phyloP scores from a whole-genome alignment of 208 protist species.

The Leishmania martiniquensis region DNA sequence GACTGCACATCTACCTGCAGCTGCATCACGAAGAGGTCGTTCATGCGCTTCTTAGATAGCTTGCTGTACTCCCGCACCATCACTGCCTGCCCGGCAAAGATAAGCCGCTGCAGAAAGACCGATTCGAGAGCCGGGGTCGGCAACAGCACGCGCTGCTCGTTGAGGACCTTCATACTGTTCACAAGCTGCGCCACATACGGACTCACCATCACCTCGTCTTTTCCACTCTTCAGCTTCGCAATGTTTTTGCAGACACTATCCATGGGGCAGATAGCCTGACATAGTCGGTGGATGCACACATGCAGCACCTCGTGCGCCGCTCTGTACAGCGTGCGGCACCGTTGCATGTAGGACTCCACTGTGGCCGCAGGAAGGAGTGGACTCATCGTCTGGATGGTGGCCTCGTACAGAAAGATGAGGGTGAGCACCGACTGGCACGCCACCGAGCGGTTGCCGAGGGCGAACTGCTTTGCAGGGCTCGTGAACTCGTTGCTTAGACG shows the following conservation, averaged over 20 bases:
- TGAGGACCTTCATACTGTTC: conserved; percentile 44
- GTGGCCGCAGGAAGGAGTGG: conserved; percentile 56
- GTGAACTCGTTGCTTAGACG: conserved; percentile 54
- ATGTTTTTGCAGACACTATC: conserved; percentile 55
- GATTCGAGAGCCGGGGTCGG: conserved; percentile 67
- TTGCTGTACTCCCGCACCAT: conserved; percentile 81
- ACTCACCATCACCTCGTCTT: conserved; percentile 68
- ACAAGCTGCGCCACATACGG: conserved; percentile 66
- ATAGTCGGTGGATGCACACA: conserved; percentile 78
- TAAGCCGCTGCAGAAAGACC: conserved; percentile 64
- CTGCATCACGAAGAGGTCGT: conserved; percentile 81
- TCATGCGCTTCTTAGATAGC: conserved; percentile 68
- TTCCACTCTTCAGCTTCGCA: conserved; percentile 53
- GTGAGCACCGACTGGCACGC: conserved; percentile 65
- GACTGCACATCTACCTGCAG: conserved; percentile 81
- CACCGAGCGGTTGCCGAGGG: conserved; percentile 56
- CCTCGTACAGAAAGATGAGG: conserved; percentile 68
- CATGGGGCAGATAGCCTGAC: conserved; percentile 77
- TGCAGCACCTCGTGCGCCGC: conserved; percentile 74
- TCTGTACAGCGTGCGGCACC: conserved; percentile 48
- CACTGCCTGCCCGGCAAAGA: conserved; percentile 72
- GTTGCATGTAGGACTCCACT: conserved; percentile 42
- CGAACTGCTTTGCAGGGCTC: conserved; percentile 66
- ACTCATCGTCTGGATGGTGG: conserved; percentile 49
- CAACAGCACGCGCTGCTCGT: conserved; percentile 55